Conservation (phyloP, 139 green algal genomes). For the Micractinium sp. region DNA sequence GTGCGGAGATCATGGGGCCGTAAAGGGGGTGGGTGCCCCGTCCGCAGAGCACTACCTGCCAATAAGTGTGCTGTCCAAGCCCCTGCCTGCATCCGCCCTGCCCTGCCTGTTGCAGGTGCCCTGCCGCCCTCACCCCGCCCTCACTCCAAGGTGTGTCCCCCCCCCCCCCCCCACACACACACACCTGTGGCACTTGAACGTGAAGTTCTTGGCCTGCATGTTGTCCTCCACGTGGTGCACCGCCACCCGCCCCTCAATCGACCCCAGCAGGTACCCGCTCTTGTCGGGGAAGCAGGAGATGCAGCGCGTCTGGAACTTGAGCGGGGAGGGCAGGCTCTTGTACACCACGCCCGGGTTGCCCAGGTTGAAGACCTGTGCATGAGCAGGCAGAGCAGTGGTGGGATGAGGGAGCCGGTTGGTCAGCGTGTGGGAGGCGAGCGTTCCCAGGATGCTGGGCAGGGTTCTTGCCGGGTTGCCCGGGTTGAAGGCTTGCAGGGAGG, state of each 20-base stretch:
- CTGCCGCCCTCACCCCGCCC: no score
- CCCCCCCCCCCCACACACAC: slow-evolving; percentile 48
- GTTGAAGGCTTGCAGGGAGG: no score
- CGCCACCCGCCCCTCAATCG: slow-evolving; percentile 93
- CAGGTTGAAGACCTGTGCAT: slow-evolving; percentile 78
- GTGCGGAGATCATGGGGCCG: no score
- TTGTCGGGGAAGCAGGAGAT: slow-evolving; percentile 88
- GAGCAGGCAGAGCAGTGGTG: background rate
- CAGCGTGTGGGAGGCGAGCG: no score
- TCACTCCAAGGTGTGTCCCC: slow-evolving; percentile 91
- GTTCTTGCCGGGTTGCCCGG: no score
- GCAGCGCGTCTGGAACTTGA: slow-evolving; percentile 98
- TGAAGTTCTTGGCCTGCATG: slow-evolving; percentile 89
- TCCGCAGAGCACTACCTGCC: no score
- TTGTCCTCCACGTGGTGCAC: slow-evolving; percentile 95
- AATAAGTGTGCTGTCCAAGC: no score
- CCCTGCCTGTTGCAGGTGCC: no score
- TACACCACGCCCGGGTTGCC: slow-evolving; percentile 70
- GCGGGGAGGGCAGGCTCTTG: slow-evolving; percentile 87
- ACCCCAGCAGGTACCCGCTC: slow-evolving; percentile 92
- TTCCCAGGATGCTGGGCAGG: no score
- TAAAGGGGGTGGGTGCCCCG: no score
- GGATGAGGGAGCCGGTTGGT: no score
- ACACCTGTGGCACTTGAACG: slow-evolving; percentile 92
- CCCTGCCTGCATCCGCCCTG: no score